These are phyloP conservation scores for Populus tomentosa DNA, from an alignment of 441 rosid genomes.

Conservation along the genomic window DNA sequence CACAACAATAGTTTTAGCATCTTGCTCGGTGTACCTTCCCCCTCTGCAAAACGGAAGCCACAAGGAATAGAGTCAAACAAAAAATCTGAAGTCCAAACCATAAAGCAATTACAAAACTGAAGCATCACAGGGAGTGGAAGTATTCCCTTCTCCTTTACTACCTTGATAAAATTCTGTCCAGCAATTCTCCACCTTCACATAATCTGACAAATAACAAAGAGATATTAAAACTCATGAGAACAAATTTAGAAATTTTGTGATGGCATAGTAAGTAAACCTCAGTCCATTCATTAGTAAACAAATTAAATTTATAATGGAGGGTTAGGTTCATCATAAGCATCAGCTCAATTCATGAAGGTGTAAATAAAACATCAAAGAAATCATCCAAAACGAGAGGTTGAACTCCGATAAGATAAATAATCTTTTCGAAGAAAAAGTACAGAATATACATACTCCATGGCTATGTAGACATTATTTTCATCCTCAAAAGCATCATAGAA, in stretches of 20 bases:
- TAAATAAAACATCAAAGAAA: no score
- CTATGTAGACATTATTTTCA: slow-evolving; percentile 87
- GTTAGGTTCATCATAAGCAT: no score
- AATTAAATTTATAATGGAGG: no score
- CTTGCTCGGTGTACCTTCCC: slow-evolving; percentile 82
- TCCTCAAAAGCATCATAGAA: slow-evolving; percentile 93
- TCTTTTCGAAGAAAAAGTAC: no score
- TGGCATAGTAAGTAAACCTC: no score
- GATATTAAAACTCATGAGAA: not conserved
- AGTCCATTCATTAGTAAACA: no score
- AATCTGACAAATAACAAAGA: slow-evolving; percentile 45
- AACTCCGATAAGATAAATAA: no score
- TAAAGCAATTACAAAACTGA: slow-evolving; percentile 39
- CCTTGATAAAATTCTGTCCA: slow-evolving; percentile 92
- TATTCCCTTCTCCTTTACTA: slow-evolving; percentile 18
- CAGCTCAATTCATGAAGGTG: no score
- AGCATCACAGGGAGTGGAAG: not conserved
- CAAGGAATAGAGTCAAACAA: not conserved
- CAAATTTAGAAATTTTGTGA: not conserved
- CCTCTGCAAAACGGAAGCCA: slow-evolving; percentile 48
- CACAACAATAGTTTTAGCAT: slow-evolving; percentile 69
- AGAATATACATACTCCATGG: slow-evolving; percentile 77
- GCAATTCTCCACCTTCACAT: slow-evolving; percentile 95
- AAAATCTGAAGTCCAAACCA: slow-evolving; percentile 32
- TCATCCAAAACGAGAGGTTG: no score